A percentile compares a stretch with the other conserved stretches of the same genome.
Conservation (phyloP, 305 asterid genomes). For the Petunia hybrid region DNA sequence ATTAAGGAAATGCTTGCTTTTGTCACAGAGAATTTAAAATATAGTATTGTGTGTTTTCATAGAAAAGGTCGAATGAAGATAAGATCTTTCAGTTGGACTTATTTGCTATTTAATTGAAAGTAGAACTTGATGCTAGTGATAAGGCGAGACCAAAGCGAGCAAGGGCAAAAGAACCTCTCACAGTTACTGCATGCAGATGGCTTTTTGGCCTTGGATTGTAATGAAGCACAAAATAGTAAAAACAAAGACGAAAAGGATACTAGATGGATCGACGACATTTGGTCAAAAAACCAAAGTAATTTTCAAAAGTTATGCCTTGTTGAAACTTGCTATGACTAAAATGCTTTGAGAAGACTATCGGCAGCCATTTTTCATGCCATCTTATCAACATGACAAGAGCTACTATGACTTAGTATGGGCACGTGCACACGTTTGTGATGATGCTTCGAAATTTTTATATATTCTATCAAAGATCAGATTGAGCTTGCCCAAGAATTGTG, state of each 20-base stretch:
- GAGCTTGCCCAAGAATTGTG: neutral
- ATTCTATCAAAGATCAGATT: constrained; percentile 5
- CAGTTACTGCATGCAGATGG: neutral
- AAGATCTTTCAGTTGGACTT: constrained; percentile 8
- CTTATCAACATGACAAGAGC: neutral
- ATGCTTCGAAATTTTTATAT: neutral
- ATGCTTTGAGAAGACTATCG: too few species aligned
- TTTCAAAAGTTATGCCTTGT: too few species aligned
- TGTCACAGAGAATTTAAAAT: neutral
- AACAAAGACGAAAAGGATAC: too few species aligned
- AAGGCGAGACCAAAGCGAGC: neutral
- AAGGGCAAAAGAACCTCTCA: constrained; percentile 21
- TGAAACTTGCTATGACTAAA: too few species aligned
- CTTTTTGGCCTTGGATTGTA: neutral
- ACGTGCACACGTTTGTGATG: constrained; percentile 13
- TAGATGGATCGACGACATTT: too few species aligned
- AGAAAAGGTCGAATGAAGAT: constrained; percentile 28
- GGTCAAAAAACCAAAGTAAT: too few species aligned
- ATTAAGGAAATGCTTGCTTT: constrained; percentile 20
- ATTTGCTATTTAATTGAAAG: neutral
- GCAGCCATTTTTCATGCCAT: too few species aligned
- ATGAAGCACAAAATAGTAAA: neutral
- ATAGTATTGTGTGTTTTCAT: neutral
- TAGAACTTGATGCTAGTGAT: neutral
- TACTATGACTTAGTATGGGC: neutral